These are phyloP conservation scores for Mortierella sp. DNA, from an alignment of 371 early-diverging fungal genomes.

Conservation along the genomic window DNA sequence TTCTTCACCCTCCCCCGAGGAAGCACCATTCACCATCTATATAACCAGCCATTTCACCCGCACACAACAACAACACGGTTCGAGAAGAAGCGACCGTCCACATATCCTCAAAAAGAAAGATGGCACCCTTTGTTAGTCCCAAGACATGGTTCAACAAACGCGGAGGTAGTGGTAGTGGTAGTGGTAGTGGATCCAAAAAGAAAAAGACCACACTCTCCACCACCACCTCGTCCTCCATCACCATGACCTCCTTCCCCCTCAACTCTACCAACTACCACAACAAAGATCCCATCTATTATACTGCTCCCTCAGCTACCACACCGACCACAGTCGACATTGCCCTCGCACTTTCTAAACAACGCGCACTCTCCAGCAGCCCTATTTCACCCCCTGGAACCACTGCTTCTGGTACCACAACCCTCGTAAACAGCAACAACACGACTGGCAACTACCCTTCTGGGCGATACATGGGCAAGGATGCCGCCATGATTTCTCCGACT, in stretches of 20 bases:
- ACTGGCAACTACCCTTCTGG: not conserved
- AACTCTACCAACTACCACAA: not conserved
- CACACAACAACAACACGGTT: not conserved
- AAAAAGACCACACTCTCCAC: conserved; percentile 14
- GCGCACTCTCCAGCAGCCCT: not conserved
- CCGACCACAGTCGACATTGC: not conserved
- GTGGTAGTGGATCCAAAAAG: conserved; percentile 13
- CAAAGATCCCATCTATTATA: not conserved
- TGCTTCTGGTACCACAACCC: not conserved
- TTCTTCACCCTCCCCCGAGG: not conserved
- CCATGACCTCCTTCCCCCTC: not conserved
- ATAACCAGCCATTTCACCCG: not conserved
- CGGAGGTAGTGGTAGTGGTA: not conserved
- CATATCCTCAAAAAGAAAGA: conserved; percentile 4
- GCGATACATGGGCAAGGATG: not conserved
- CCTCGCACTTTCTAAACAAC: not conserved
- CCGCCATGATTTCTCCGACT: not conserved
- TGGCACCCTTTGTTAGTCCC: conserved; percentile 28
- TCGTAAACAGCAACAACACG: not conserved
- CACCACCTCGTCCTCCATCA: conserved; percentile 7
- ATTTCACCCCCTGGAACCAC: conserved; percentile 2
- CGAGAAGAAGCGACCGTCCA: not conserved
- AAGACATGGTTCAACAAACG: conserved; percentile 31
- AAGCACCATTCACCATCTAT: not conserved
- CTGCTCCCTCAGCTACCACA: not conserved